Evolutionary conservation across 768 basidiomycete genomes (phyloP).

Genomic region (Leucocoprinus sp.): DNA sequence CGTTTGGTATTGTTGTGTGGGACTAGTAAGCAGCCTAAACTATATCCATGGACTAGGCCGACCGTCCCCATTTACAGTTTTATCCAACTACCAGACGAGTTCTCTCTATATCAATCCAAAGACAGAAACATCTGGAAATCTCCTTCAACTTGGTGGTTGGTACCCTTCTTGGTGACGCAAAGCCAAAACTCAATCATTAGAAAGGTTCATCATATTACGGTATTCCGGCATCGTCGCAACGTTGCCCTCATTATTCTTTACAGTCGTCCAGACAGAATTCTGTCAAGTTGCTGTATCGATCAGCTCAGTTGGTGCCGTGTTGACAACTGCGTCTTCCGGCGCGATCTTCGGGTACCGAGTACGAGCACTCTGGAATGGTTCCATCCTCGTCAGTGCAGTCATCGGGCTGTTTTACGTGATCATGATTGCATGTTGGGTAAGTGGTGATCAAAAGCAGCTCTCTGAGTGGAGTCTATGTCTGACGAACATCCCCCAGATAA

Average conservation of each 20-base stretch:
- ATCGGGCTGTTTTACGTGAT: conserved; percentile 4
- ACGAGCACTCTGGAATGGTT: conserved; percentile 5
- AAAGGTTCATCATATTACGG: conserved; percentile 5
- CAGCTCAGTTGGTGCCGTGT: conserved; percentile 1
- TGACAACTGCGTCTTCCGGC: conserved; percentile 6
- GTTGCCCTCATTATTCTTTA: conserved; percentile 5
- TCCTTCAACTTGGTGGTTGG: conserved; percentile 8
- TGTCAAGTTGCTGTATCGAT: conserved; percentile 3
- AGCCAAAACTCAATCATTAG: not conserved
- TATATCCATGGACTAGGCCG: not conserved
- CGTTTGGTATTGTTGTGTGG: conserved; percentile 5
- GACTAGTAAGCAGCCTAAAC: not conserved
- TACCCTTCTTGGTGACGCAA: not conserved
- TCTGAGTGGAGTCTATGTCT: not conserved
- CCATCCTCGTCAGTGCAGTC: not conserved
- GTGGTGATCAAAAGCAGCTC: not conserved
- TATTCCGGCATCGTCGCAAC: conserved; percentile 7
- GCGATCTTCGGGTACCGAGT: conserved; percentile 8
- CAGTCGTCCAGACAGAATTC: not conserved
- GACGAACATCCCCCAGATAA: not conserved
- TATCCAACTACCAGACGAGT: conserved; percentile 4
- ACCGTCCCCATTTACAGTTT: not conserved
- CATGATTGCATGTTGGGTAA: conserved; percentile 9
- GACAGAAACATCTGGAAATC: conserved; percentile 5
- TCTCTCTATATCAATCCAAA: conserved; percentile 1